These are phyloP conservation scores for Penicillium griseofulvum DNA, from an alignment of 2,329 filamentous ascomycete species.

Conservation along the genomic window DNA sequence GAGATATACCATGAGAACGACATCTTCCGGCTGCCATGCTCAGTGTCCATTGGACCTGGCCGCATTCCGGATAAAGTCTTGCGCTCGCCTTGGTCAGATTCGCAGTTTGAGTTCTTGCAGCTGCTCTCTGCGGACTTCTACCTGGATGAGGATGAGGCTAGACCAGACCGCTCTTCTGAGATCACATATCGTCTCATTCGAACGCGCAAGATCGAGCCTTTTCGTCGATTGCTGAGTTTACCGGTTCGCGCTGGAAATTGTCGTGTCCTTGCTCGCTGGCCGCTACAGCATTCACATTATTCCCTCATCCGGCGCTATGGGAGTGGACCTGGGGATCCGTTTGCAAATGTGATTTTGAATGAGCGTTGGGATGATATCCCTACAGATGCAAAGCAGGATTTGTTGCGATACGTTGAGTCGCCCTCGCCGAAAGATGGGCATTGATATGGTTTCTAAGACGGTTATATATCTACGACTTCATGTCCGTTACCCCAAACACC, in stretches of 20 bases:
- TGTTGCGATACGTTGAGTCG: slow-evolving; percentile 21
- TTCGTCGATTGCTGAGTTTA: slow-evolving; percentile 31
- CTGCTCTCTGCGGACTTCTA: slow-evolving; percentile 38
- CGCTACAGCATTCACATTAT: slow-evolving; percentile 33
- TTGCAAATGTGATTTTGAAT: slow-evolving; percentile 32
- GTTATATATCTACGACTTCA: background rate
- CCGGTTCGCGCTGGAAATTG: slow-evolving; percentile 33
- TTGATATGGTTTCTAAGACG: background rate
- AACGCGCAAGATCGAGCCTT: slow-evolving; percentile 34
- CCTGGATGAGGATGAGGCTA: slow-evolving; percentile 35
- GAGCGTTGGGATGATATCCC: slow-evolving; percentile 36
- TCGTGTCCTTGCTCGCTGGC: slow-evolving; percentile 34
- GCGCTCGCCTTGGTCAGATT: slow-evolving; percentile 37
- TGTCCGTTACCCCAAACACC: background rate
- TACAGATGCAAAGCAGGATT: slow-evolving; percentile 20
- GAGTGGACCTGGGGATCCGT: slow-evolving; percentile 32
- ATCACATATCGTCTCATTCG: slow-evolving; percentile 37
- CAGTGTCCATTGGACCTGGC: slow-evolving; percentile 24
- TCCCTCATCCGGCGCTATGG: slow-evolving; percentile 30
- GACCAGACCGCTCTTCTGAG: slow-evolving; percentile 28
- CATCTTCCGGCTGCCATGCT: slow-evolving; percentile 37
- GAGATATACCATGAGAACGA: slow-evolving; percentile 32
- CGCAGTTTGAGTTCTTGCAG: slow-evolving; percentile 40
- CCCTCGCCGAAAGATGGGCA: background rate
- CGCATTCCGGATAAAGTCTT: slow-evolving; percentile 43